Percentiles rank a stretch among this genome's conserved stretches.
phyloP scores from a whole-genome alignment of 345 rosid genomes.

The Salix purpurea region DNA sequence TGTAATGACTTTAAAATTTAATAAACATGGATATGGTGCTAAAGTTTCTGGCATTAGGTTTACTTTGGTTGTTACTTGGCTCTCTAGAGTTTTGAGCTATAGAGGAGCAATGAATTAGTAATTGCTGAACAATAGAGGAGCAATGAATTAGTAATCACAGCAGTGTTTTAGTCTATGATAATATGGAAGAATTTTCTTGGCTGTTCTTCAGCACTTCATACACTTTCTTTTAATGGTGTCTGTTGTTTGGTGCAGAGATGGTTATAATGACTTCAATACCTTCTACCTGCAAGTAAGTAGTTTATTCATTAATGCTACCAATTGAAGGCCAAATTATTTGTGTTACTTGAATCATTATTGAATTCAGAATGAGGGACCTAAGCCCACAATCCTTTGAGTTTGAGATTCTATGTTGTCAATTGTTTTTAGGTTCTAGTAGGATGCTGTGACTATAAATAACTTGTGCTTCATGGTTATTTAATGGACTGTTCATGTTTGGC shows the following conservation, averaged over 20 bases:
- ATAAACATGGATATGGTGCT: neutral
- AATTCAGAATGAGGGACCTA: neutral
- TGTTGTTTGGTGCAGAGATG: constrained; percentile 76
- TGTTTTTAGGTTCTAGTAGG: too few relatives aligned
- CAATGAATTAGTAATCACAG: too few relatives aligned
- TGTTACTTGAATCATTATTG: neutral
- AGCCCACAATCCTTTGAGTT: neutral
- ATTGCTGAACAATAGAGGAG: too few relatives aligned
- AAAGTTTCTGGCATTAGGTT: neutral
- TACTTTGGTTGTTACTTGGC: neutral
- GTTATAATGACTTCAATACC: constrained; percentile 96
- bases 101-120: too few relatives aligned
- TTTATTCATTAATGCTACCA: neutral
- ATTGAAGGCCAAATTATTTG: neutral
- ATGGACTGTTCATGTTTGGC: neutral
- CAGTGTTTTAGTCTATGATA: neutral
- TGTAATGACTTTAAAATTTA: too few relatives aligned
- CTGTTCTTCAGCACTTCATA: neutral
- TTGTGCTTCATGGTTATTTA: too few relatives aligned
- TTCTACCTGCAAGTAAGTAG: constrained; percentile 94
- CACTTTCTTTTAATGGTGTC: constrained; percentile 5
- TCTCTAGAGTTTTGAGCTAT: neutral
- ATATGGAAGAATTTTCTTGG: neutral
- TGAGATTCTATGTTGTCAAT: too few relatives aligned
- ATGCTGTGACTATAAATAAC: too few relatives aligned